Percentiles rank a stretch among this genome's conserved stretches.
phyloP scores from a whole-genome alignment of 106 monocot genomes.

The Alisma plantagoaquatica region DNA sequence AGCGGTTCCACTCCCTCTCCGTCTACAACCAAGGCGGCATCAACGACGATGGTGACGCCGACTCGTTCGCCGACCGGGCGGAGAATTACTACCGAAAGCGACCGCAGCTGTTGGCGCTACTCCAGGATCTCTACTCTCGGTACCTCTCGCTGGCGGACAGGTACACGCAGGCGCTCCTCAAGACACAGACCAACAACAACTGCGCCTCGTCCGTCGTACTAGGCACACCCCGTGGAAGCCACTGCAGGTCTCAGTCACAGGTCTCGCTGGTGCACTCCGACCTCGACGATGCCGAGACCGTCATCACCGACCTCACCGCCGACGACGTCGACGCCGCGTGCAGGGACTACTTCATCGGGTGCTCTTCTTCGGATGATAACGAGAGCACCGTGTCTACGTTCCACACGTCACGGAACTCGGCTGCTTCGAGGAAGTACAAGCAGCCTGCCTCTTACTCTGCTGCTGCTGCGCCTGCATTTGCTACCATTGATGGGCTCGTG shows the following conservation, averaged over 20 bases:
- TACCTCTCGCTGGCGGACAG: conserved; percentile 81
- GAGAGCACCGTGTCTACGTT: conserved; percentile 54
- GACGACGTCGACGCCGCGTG: conserved; percentile 12
- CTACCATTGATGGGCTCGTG: conserved; percentile 16
- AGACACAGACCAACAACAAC: too few species aligned
- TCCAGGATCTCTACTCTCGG: conserved; percentile 65
- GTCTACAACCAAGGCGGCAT: too few species aligned
- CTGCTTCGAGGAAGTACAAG: too few species aligned
- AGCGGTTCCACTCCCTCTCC: conserved; percentile 36
- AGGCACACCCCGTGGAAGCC: conserved; percentile 6
- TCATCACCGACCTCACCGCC: not conserved
- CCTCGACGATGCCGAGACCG: conserved; percentile 13
- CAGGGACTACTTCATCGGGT: too few species aligned
- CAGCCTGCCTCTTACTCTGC: too few species aligned
- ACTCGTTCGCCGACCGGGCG: too few species aligned
- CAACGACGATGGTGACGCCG: conserved; percentile 15
- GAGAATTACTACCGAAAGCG: conserved; percentile 73
- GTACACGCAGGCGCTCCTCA: conserved; percentile 43
- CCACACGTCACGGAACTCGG: not conserved
- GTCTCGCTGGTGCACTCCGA: conserved; percentile 16
- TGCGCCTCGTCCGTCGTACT: too few species aligned
- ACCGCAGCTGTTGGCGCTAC: conserved; percentile 63
- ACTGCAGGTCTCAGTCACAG: conserved; percentile 1
- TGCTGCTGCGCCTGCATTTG: not conserved
- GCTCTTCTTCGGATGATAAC: too few species aligned